A percentile compares a stretch with the other conserved stretches of the same genome.
These are phyloP conservation scores for Debaryomyces prosopidis DNA, from an alignment of 805 yeast genomes.

Conservation along the genomic window DNA sequence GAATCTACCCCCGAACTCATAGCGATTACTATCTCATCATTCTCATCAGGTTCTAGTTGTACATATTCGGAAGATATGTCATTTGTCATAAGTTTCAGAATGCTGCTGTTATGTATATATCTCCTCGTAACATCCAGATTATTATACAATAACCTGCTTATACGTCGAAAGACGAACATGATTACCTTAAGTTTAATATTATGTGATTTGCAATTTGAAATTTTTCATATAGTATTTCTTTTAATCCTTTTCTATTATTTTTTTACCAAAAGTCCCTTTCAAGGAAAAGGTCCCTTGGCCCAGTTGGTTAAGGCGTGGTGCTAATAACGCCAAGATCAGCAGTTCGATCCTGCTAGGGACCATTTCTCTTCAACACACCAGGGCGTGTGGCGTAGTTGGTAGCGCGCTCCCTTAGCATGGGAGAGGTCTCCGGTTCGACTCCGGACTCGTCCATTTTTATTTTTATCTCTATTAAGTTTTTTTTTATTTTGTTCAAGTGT, in stretches of 20 bases:
- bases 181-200: neutral
- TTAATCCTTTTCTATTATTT: no score
- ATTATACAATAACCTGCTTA: neutral
- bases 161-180: neutral
- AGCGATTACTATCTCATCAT: conserved; percentile 75
- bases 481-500: neutral
- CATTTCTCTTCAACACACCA: conserved; percentile 29
- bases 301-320: conserved; percentile 56
- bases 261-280: neutral
- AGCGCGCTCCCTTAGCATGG: conserved; percentile 52
- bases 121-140: neutral
- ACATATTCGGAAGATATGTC: conserved; percentile 11
- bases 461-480: conserved; percentile 13
- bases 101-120: neutral
- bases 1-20: conserved; percentile 98
- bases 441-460: conserved; percentile 46
- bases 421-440: conserved; percentile 50
- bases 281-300: conserved; percentile 48
- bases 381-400: conserved; percentile 53
- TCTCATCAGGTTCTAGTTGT: conserved; percentile 46
- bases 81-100: neutral
- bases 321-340: conserved; percentile 69
- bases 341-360: conserved; percentile 88
- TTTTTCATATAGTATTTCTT: neutral
- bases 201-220: neutral